These are phyloP conservation scores for Pezizomycotina sp. DNA, from an alignment of 2,329 filamentous ascomycete genomes.

Conservation along the genomic window DNA sequence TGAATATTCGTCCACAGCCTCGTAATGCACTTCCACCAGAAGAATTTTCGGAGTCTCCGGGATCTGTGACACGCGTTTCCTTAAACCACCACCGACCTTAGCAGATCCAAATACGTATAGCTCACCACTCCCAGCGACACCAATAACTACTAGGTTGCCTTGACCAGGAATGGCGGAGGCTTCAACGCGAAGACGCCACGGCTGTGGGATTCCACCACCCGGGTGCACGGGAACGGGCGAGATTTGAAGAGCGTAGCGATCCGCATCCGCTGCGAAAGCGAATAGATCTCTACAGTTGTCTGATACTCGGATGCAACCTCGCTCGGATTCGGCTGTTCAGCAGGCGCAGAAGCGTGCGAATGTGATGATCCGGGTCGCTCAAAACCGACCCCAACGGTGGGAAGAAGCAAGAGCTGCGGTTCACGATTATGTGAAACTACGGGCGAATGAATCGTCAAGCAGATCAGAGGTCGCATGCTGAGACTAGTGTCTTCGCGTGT, in stretches of 20 bases:
- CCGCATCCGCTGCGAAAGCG: conserved; percentile 21
- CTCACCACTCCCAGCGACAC: conserved; percentile 25
- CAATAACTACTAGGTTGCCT: conserved; percentile 22
- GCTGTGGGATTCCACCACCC: conserved; percentile 19
- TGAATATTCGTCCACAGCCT: conserved; percentile 88
- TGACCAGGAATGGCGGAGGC: conserved; percentile 19
- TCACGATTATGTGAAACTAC: too few relatives aligned
- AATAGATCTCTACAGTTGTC: conserved; percentile 26
- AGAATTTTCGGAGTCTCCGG: conserved; percentile 16
- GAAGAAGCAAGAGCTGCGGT: too few relatives aligned
- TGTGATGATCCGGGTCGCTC: too few relatives aligned
- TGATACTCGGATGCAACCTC: conserved; percentile 24
- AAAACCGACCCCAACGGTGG: too few relatives aligned
- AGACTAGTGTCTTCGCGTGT: conserved; percentile 23
- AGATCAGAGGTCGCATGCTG: conserved; percentile 23
- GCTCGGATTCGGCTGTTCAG: conserved; percentile 24
- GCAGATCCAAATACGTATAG: conserved; percentile 22
- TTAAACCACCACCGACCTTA: conserved; percentile 8
- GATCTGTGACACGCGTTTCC: conserved; percentile 19
- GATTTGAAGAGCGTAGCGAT: conserved; percentile 25
- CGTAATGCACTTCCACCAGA: conserved; percentile 49
- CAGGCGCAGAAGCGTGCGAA: conserved; percentile 23
- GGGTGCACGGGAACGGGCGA: conserved; percentile 21
- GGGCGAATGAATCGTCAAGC: conserved; percentile 24
- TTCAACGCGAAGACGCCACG: conserved; percentile 22